Base-by-base conservation (phyloP, 139 green algal genomes). In the Closterium sp. region DNA sequence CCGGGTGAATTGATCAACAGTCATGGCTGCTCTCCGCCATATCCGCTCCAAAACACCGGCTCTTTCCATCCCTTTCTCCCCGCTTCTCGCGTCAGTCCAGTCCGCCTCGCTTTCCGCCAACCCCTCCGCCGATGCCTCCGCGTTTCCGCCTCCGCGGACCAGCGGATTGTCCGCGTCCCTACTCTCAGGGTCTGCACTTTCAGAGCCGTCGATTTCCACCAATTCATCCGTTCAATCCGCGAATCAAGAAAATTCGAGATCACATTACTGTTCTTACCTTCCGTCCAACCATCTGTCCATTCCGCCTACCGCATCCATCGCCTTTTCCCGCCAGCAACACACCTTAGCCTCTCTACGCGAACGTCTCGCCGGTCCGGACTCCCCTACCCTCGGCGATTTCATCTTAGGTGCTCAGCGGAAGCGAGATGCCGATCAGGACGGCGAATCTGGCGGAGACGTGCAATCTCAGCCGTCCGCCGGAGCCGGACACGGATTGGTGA, bases 371-470 rank as follows among this genome's bases (percentile, higher is more conserved):
- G 89, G 30, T 38, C n/a, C 85, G 13, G 90, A 92, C 4, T 87
- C n/a, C 70, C 31, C 89, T 73, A 92, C 42, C 89, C 89, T 92
- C 89, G 89, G 34, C 31, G 89, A 92, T 42, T 92, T 91, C 30
- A n/a, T 89, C 70, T 22, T 31, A 5, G 30, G 88, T 10, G n/a
- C 88, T 4, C 62, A 79, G 62, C 62, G 62, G 62, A 79, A 79
- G 62, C 13, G 62, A 5, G 62, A 79, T 79, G 2, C 11, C 11
- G 62, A 79, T 79, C 62, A 79, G 2, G 62, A 22, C 62, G 62
- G 62, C 62, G 62, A 79, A 13, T 79, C 62, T 13, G 62, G 17
- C 62, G 62, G 62, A 79, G 17, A 24, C 62, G 62, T 79, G 38
- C 62, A 5, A 79, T 79, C 62, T 79, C 62, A 22, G 62, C 19